Base-by-base conservation (phyloP, 306 rosid species). In the Canavalia ensiformis region DNA sequence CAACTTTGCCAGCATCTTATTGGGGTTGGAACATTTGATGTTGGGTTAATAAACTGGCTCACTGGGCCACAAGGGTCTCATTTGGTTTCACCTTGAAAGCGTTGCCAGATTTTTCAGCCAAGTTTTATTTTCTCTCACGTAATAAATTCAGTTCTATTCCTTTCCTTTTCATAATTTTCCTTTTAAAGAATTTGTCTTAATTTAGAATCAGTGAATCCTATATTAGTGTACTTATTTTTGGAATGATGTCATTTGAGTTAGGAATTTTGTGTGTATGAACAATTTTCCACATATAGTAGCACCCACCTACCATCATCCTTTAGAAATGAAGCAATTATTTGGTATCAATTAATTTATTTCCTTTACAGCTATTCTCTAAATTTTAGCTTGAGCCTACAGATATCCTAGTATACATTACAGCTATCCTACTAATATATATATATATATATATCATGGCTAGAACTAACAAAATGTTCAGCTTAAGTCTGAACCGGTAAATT, bases 11-110 rank as follows among this genome's bases (percentile, higher is more conserved):
- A 18, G 0, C 12, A 2, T 25, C 31, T 10, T 60, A 10, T 12
- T 80, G 68, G 4, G 34, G 31, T 75, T 86, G 1, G 29, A 37
- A 25, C 77, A 55, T 65, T 45, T 44, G 41, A 37, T 1, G 74
- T 59, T 46, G 3, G 63, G 25, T 18, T 18, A 18, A 18, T 18
- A 18, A 18, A 18, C 25, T 18, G 25, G 25, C 25, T 18, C 25
- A 46, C 54, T 10, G 63, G 52, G 2, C 28, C 69, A 55, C 4
- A 68, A 2, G 50, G 11, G 29, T 63, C 51, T 41, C 7, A 39
- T 39, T 50, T 33, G 59, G n/a, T 12, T 68, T 68, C 55, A 5
- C 46, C 39, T 18, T 44, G 29, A 34, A 34, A 78, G 4, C 7
- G n/a, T 56, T 67, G 31, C 5, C 69, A 52, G 54, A 2, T 39